A percentile compares a stretch with the other conserved stretches of the same genome.
Evolutionary conservation across 768 basidiomycete genomes (phyloP).

Genomic region (Multifurca ochricompacta): DNA sequence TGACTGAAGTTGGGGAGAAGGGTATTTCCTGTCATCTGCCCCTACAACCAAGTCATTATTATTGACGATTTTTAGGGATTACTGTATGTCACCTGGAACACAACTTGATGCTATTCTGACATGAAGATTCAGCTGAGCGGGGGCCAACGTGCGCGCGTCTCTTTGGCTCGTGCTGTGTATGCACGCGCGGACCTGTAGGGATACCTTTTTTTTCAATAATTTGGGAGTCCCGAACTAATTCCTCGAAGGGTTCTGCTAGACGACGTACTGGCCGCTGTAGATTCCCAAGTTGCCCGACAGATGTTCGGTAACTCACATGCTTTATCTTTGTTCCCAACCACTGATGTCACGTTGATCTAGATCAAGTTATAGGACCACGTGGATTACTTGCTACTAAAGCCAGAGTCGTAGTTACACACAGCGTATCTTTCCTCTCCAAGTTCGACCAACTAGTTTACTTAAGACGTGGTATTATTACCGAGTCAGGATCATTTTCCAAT

Average conservation of each 20-base stretch:
- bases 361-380: constrained; percentile 79
- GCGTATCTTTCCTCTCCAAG: constrained; percentile 71
- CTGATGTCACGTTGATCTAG: constrained; percentile 31
- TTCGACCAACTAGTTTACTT: constrained; percentile 72
- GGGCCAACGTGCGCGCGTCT: constrained; percentile 76
- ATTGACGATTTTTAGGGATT: constrained; percentile 34
- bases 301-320: constrained; percentile 51
- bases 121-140: constrained; percentile 51
- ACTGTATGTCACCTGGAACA: constrained; percentile 38
- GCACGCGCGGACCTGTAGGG: constrained; percentile 81
- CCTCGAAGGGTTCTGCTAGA: constrained; percentile 62
- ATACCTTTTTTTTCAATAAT: neutral
- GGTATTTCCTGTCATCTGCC: constrained; percentile 33
- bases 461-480: constrained; percentile 75
- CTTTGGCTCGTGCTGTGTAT: constrained; percentile 85
- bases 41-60: neutral
- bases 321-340: neutral
- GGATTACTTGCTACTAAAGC: constrained; percentile 80
- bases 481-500: constrained; percentile 57
- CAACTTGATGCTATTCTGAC: neutral
- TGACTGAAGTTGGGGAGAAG: constrained; percentile 82
- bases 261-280: constrained; percentile 81
- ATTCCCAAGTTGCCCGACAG: constrained; percentile 83
- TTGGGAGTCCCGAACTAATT: neutral
- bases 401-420: constrained; percentile 80